Evolutionary conservation across 495 filamentous ascomycete genomes (phyloP).

Genomic region (Poronia punctata): DNA sequence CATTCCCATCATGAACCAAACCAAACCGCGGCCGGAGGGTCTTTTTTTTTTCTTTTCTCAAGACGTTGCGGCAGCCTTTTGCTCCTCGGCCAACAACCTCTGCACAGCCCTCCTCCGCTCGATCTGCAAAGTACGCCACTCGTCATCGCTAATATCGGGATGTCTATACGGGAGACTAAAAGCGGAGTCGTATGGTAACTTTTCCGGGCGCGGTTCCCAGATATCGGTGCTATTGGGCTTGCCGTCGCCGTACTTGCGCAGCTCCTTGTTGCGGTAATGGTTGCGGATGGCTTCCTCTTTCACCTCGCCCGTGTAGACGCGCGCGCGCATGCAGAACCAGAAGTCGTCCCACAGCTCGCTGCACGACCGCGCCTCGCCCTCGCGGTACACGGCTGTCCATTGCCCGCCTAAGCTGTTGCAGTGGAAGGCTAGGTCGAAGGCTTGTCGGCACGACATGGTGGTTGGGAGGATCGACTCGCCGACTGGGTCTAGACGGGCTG

Average conservation of each 20-base stretch:
- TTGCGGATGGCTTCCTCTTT: constrained; percentile 55
- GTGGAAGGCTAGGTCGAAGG: constrained; percentile 93
- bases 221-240: constrained; percentile 81
- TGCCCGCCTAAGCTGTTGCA: constrained; percentile 89
- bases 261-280: constrained; percentile 61
- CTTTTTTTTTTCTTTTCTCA: not conserved
- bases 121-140: constrained; percentile 48
- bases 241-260: constrained; percentile 58
- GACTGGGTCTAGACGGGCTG: constrained; percentile 27
- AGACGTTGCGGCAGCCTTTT: constrained; percentile 1
- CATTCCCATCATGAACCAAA: no score
- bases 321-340: constrained; percentile 92
- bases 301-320: constrained; percentile 40
- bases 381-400: constrained; percentile 73
- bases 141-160: constrained; percentile 55
- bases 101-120: constrained; percentile 38
- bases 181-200: constrained; percentile 34
- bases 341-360: constrained; percentile 79
- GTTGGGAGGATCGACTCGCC: constrained; percentile 63
- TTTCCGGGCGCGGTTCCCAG: constrained; percentile 63
- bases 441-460: constrained; percentile 77
- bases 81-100: constrained; percentile 13
- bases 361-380: constrained; percentile 67
- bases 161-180: constrained; percentile 39
- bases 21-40: no score